Evolutionary conservation across 2,329 filamentous ascomycete genomes (phyloP), one percentile per base, ranked within the genome.

Genomic region (Alternaria ethzedia): DNA sequence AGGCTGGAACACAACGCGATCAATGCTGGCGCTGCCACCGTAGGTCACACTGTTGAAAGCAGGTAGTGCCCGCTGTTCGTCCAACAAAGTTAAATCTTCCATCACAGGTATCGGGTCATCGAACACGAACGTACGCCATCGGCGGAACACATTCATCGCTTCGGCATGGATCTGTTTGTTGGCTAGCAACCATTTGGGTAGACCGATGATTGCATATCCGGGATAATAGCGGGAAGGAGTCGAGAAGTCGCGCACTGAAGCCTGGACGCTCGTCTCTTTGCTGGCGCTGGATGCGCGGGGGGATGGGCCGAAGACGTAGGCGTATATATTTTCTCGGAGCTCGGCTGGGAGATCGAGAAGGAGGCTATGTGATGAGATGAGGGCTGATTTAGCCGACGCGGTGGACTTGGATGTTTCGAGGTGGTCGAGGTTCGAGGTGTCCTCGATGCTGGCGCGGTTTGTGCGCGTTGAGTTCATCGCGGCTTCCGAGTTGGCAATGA

Each of bases 201-300:
- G n/a, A 17, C 36, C 36, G 0, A 5, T 41, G 36, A 41, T 41
- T 17, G 36, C 36, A 17, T 41, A 41, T 5, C 36, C 36, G 36
- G 36, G 36, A 17, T 41, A 41, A 9, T 41, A 41, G 36, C 15
- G 9, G 36, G 36, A 41, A 17, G 36, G 36, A 41, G 15, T 17
- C 4, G 2, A 0, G n/a, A 41, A 41, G n/a, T 11, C 15, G n/a
- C 36, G 36, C 0, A 41, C 36, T 41, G 0, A 0, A 11, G 36
- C 36, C 36, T 6, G 36, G 15, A 41, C 36, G 36, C 36, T 0
- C 0, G 36, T 41, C 15, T 41, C 4, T n/a, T 41, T 41, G 15
- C 36, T 41, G 15, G 36, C 4, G 36, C 8, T 41, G 1, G 0
- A 10, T 41, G 36, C 5, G 36, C 36, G 36, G 36, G 15, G n/a